Conservation (phyloP, 257 asterid species). For the Jacaranda mimosifolia region DNA sequence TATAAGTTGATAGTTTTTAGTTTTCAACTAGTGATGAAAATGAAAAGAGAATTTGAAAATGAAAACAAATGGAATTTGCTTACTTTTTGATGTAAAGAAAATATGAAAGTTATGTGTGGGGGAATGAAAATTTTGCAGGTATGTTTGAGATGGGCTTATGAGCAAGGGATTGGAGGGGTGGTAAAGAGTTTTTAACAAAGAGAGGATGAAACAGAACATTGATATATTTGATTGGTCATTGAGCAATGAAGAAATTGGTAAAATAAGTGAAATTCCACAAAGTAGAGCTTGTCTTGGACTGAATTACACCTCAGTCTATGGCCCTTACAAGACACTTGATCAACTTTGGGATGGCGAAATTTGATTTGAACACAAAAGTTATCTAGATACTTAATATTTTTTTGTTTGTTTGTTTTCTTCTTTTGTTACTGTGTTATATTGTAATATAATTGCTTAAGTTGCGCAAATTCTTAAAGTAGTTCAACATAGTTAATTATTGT, state of each 20-base stretch:
- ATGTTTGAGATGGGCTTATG: slow-evolving; percentile 34
- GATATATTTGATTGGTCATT: slow-evolving; percentile 67
- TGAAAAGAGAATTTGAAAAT: too few species aligned
- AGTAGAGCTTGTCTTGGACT: slow-evolving; percentile 58
- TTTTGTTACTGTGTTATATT: too few species aligned
- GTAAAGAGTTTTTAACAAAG: slow-evolving; percentile 68
- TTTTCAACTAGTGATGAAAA: too few species aligned
- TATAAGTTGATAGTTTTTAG: too few species aligned
- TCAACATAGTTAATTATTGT: too few species aligned
- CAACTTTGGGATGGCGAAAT: slow-evolving; percentile 67
- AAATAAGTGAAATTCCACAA: slow-evolving; percentile 65
- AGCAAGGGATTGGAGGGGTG: not conserved
- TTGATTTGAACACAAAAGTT: slow-evolving; percentile 13
- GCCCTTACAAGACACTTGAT: slow-evolving; percentile 66
- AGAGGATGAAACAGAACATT: slow-evolving; percentile 71
- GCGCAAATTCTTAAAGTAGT: too few species aligned
- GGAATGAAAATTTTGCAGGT: slow-evolving; percentile 49
- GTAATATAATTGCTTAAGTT: too few species aligned
- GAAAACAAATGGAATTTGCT: not conserved
- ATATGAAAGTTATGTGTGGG: not conserved
- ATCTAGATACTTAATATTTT: not conserved
- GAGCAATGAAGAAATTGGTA: slow-evolving; percentile 47
- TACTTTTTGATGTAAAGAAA: not conserved
- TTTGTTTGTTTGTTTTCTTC: too few species aligned
- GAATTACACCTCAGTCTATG: slow-evolving; percentile 65